These are phyloP conservation scores for Haematococcus sp. DNA, from an alignment of 139 green algal genomes.

Conservation along the genomic window DNA sequence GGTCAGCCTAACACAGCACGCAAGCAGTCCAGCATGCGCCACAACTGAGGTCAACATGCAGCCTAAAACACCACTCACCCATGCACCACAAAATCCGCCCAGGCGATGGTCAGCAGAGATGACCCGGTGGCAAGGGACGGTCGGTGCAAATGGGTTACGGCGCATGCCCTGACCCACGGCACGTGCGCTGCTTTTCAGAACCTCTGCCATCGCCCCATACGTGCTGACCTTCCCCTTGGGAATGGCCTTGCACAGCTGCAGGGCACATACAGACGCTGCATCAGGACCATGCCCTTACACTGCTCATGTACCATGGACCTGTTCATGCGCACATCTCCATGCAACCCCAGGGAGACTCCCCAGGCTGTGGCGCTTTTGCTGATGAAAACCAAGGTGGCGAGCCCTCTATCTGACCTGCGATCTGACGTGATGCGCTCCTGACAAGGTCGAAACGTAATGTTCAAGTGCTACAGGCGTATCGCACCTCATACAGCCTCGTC, in stretches of 20 bases:
- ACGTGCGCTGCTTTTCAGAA: constrained; percentile 50
- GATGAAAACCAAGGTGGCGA: too few species aligned
- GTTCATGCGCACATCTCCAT: background rate
- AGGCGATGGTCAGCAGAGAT: constrained; percentile 57
- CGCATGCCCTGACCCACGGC: constrained; percentile 74
- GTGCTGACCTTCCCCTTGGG: constrained; percentile 70
- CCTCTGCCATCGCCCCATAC: constrained; percentile 62
- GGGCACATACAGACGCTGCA: background rate
- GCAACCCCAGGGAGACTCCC: background rate
- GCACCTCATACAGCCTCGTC: constrained; percentile 47
- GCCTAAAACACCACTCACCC: constrained; percentile 24
- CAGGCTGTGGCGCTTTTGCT: background rate
- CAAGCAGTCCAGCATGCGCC: background rate
- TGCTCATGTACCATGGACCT: background rate
- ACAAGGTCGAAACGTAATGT: too few species aligned
- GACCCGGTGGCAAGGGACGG: constrained; percentile 78
- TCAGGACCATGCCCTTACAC: background rate
- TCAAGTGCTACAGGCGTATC: background rate
- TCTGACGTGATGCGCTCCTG: too few species aligned
- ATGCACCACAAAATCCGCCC: constrained; percentile 73
- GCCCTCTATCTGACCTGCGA: too few species aligned
- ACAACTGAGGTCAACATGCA: background rate
- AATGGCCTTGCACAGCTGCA: constrained; percentile 59
- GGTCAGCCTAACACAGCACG: background rate
- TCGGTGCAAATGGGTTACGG: constrained; percentile 71